Evolutionary conservation across 345 rosid genomes (phyloP), one percentile per base, ranked within the genome.

Genomic region (Leavenworthia alabamica): DNA sequence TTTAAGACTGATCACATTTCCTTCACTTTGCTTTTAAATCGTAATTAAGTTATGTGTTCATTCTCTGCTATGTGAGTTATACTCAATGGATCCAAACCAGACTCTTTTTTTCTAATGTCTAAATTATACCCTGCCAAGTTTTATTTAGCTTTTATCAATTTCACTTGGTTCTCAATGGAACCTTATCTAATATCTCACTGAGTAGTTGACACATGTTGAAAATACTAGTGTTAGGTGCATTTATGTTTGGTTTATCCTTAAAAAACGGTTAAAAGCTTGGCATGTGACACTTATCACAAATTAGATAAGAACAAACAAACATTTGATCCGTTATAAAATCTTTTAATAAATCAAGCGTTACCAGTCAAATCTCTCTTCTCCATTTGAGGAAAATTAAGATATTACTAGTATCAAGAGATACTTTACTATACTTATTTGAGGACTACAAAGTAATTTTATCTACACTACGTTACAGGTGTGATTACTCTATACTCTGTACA

Each of bases 151-250:
- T 33, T 33, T 33, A 33, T 33, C 7, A 36, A 10, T 33, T 32
- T 49, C 28, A n/a, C n/a, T n/a, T n/a, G 27, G 58, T 24, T 62
- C n/a, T 29, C 15, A 40, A 28, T 4, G 20, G 22, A 8, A n/a
- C 12, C 68, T 63, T 50, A 33, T 64, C 24, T n/a, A n/a, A n/a
- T n/a, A n/a, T n/a, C n/a, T n/a, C 41, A 46, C 41, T 19, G 13
- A 11, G 13, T 29, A 51, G 7, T 52, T 14, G 43, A 64, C 53
- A 52, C 44, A 32, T 29, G 53, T 53, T 22, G 33, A 36, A 6
- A 36, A 1, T 36, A 0, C 14, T 36, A 36, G 15, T 36, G 4
- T 35, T 20, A 26, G 15, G 16, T 54, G 14, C 31, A 52, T 5
- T 16, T n/a, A 7, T 8, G 7, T 54, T 20, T 54, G 24, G 28